Conservation (phyloP, 176 grass and related monocot species). For the Musa itinerans region DNA sequence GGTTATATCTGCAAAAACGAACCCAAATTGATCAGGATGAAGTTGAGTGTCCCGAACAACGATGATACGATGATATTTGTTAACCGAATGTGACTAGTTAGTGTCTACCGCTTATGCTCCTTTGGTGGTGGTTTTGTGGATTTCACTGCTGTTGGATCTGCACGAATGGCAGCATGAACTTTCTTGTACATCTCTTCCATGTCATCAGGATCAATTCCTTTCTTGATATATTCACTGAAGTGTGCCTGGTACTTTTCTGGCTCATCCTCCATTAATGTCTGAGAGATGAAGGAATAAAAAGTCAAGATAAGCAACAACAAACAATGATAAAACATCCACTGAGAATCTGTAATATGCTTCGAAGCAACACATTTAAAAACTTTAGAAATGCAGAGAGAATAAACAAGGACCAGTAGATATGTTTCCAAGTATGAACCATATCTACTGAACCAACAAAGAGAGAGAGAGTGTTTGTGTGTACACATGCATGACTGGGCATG, state of each 20-base stretch:
- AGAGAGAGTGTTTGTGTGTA: no score
- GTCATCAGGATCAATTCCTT: conserved; percentile 44
- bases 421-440: no score
- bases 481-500: no score
- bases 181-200: conserved; percentile 73
- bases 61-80: not conserved
- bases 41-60: not conserved
- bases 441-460: no score
- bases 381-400: no score
- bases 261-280: not conserved
- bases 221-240: conserved; percentile 70
- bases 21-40: not conserved
- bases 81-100: not conserved
- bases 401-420: no score
- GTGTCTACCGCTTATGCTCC: not conserved
- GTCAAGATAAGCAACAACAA: no score
- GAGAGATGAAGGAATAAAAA: not conserved
- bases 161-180: conserved; percentile 42
- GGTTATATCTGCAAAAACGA: not conserved
- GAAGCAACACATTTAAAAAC: no score
- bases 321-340: no score
- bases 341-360: no score
- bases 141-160: not conserved
- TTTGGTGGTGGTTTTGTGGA: not conserved
- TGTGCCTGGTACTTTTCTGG: conserved; percentile 37